Conservation (phyloP, 768 basidiomycete species). For the Trametes meyenii region DNA sequence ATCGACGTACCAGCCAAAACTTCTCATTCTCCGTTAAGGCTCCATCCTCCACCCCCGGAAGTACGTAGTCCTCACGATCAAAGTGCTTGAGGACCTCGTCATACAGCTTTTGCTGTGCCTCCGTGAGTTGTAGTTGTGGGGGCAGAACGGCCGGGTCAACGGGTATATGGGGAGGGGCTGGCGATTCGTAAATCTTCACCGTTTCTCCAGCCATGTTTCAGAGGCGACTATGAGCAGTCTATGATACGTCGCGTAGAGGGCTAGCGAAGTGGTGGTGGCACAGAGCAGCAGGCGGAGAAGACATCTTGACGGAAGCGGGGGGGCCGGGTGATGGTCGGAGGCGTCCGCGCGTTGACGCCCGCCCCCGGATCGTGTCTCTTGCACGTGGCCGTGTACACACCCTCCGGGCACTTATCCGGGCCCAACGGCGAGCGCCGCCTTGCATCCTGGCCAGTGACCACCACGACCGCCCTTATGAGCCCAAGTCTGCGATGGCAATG, state of each 20-base stretch:
- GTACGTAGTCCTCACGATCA: slow-evolving; percentile 47
- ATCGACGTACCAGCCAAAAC: slow-evolving; percentile 68
- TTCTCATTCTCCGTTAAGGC: slow-evolving; percentile 65
- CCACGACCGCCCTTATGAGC: background rate
- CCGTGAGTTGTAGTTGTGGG: slow-evolving; percentile 37
- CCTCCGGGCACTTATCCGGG: background rate
- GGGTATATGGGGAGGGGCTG: slow-evolving; percentile 25
- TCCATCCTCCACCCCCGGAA: slow-evolving; percentile 50
- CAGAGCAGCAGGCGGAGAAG: background rate
- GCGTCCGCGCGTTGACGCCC: slow-evolving; percentile 2
- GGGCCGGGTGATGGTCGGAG: background rate
- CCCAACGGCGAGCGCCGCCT: background rate
- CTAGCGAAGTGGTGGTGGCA: background rate
- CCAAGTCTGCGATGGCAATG: slow-evolving; percentile 38
- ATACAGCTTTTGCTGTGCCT: slow-evolving; percentile 51
- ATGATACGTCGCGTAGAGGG: background rate
- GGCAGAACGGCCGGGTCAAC: slow-evolving; percentile 17
- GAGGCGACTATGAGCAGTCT: background rate
- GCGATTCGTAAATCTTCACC: slow-evolving; percentile 21
- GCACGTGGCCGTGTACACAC: slow-evolving; percentile 12
- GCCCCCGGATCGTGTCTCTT: background rate
- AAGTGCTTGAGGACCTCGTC: slow-evolving; percentile 64
- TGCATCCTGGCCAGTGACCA: background rate
- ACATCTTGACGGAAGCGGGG: background rate
- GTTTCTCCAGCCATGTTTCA: slow-evolving; percentile 12